Base-by-base conservation (phyloP, 192 early-diverging fungal species). In the Linderina pennispora region DNA sequence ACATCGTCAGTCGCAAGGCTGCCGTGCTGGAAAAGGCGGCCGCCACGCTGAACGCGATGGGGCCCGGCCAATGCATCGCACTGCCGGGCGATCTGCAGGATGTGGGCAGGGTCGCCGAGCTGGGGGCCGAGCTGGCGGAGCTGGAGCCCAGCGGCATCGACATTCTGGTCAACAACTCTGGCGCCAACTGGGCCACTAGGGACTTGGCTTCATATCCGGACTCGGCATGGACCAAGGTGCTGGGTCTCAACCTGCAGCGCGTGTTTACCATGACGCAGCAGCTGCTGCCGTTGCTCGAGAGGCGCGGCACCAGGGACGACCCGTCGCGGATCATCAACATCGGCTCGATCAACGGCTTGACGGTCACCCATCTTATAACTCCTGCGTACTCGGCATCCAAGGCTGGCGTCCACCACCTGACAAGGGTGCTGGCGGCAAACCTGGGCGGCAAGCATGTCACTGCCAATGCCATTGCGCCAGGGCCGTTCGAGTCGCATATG, bases 291-390 rank as follows among this genome's bases (percentile, higher is more conserved):
- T 61, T 86, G 22, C 64, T 92, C 17, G 53, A 62, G 15, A 72
- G 74, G 8, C 80, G 64, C 16, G 66, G 75, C 16, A 79, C 71
- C 6, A 42, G 53, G 14, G 14, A 69, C 0, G 71, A 77, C 40
- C 86, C 87, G 6, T 67, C 80, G 4, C 70, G 83, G 10, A 79
- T 92, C 31, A 90, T 92, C 70, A 92, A 90, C 65, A 87, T 92
- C 62, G 80, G 83, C 2, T 81, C 71, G 7, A 60, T 87, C 48
- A 77, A 80, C 24, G 77, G 80, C 26, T 43, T 78, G 20, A 71
- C 52, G 23, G 40, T 56, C 36, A 55, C 74, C 17, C 17, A 16
- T 1, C 62, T 50, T 18, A 63, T 75, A 40, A 82, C 75, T 17
- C 76, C 76, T 45, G 83, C 83, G 6, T 85, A 85, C 57, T 67